phyloP scores from a whole-genome alignment of 1,284 basidiomycete genomes.

The Rhodofomes roseus region DNA sequence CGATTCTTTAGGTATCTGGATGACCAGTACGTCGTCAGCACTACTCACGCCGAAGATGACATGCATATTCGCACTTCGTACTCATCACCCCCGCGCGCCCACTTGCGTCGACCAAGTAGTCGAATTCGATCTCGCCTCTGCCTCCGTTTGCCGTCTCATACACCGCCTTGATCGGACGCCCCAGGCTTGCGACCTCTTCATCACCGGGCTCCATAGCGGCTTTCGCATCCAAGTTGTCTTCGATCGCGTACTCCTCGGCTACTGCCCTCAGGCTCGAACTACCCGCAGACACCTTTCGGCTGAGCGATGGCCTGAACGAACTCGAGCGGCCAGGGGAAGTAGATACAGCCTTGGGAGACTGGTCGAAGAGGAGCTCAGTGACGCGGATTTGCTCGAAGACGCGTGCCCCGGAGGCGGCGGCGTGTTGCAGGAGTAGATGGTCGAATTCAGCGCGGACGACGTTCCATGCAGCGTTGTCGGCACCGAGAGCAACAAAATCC shows the following conservation, averaged over 20 bases:
- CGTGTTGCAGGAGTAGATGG: constrained; percentile 36
- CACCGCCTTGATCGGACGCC: constrained; percentile 24
- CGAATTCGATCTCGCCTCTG: constrained; percentile 47
- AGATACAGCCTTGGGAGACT: constrained; percentile 3
- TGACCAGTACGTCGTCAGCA: background rate
- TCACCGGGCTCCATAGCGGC: too few relatives aligned
- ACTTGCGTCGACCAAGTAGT: constrained; percentile 67
- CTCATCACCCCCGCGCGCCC: constrained; percentile 67
- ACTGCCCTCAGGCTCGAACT: background rate
- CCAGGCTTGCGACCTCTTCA: constrained; percentile 6
- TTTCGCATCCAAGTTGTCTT: too few relatives aligned
- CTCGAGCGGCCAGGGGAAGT: constrained; percentile 9
- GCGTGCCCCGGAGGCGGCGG: constrained; percentile 27
- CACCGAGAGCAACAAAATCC: constrained; percentile 37
- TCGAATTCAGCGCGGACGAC: constrained; percentile 41
- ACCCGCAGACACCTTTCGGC: background rate
- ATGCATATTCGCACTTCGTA: constrained; percentile 27
- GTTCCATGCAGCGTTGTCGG: constrained; percentile 36
- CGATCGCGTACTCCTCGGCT: background rate
- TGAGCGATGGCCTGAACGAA: background rate
- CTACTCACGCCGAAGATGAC: too few relatives aligned
- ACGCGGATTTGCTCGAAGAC: constrained; percentile 37
- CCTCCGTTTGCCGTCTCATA: constrained; percentile 24
- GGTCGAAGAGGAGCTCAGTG: constrained; percentile 26
- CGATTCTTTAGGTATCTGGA: constrained; percentile 61